These are phyloP conservation scores for Xylaria sp. DNA, from an alignment of 2,329 filamentous ascomycete genomes.

Conservation along the genomic window DNA sequence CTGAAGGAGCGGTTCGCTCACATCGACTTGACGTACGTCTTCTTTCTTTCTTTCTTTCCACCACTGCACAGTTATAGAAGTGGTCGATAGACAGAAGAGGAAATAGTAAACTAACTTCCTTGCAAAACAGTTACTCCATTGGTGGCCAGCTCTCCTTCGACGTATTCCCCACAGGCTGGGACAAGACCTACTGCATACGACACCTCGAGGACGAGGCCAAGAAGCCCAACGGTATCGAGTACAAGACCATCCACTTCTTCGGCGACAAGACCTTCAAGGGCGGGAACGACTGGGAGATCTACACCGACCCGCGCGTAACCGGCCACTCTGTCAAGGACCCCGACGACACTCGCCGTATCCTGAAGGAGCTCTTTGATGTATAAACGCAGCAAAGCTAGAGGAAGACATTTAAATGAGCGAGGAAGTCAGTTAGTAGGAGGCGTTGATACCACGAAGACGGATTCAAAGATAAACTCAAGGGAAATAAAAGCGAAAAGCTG, in stretches of 20 bases:
- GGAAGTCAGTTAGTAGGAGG: background rate
- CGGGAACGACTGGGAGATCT: constrained; percentile 98
- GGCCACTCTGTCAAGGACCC: constrained; percentile 87
- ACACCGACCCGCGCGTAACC: constrained; percentile 79
- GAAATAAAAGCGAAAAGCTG: constrained; percentile 1
- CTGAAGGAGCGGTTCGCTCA: constrained; percentile 86
- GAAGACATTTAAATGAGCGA: too few relatives aligned
- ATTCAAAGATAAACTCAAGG: background rate
- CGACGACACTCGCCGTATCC: constrained; percentile 80
- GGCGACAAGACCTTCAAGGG: constrained; percentile 93
- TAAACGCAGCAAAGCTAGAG: constrained; percentile 49
- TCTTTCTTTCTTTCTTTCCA: constrained; percentile 10
- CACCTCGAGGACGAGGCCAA: constrained; percentile 85
- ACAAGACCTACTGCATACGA: constrained; percentile 95
- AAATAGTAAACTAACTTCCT: constrained; percentile 1
- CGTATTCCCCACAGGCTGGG: constrained; percentile 96
- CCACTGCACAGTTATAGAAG: background rate
- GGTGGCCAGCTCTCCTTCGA: constrained; percentile 99
- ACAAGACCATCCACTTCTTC: constrained; percentile 95
- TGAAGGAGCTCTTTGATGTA: constrained; percentile 84
- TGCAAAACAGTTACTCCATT: constrained; percentile 78
- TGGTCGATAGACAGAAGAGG: background rate
- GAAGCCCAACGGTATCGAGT: constrained; percentile 76
- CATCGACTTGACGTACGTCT: constrained; percentile 81
- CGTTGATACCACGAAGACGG: background rate